Base-by-base conservation (phyloP, 441 rosid species). In the Cnidoscolus chayamansa region DNA sequence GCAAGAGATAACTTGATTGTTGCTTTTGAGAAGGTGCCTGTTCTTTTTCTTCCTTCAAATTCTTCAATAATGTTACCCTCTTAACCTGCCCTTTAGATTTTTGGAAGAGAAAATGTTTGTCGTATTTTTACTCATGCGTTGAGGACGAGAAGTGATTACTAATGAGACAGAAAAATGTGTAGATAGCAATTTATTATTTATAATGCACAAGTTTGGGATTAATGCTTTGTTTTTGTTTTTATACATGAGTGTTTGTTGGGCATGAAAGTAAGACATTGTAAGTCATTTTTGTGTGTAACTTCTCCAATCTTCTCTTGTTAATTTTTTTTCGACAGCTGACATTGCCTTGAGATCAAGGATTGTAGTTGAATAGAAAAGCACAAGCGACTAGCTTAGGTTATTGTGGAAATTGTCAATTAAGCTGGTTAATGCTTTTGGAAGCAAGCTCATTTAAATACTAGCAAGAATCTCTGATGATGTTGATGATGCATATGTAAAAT, bases 1-100 rank as follows among this genome's bases (percentile, higher is more conserved):
- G 99, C 99, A 61, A 90, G 97, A 76, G 99, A 94, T 80, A 94
- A 94, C 79, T 86, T 94, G 86, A 88, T 92, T 70, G 91, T 94
- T 76, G 96, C 96, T 77, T 94, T 94, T 83, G 99, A 94, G 79
- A 94, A 92, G 99, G 99, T 94, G 78, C 11, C 15, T 61, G 30
- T 31, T 55, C 54, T 54, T 30, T 16, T 12, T 4, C n/a, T 1
- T 4, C 47, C 60, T 9, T 25, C 10, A 9, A 30, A 10, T 72
- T 10, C 63, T 40, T 47, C 54, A 13, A 19, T 19, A 43, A 20
- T 65, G 13, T 50, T 61, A 6, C 7, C 8, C 3, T 30, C 12
- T 40, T 49, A 35, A 37, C 40, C 0, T 55, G 25, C n/a, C 12
- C 2, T 32, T 35, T 10, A n/a, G 5, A 50, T 50, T 10, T 66